These are phyloP conservation scores for Nannizziopsis barbatae DNA, from an alignment of 2,329 filamentous ascomycete genomes.

Conservation along the genomic window DNA sequence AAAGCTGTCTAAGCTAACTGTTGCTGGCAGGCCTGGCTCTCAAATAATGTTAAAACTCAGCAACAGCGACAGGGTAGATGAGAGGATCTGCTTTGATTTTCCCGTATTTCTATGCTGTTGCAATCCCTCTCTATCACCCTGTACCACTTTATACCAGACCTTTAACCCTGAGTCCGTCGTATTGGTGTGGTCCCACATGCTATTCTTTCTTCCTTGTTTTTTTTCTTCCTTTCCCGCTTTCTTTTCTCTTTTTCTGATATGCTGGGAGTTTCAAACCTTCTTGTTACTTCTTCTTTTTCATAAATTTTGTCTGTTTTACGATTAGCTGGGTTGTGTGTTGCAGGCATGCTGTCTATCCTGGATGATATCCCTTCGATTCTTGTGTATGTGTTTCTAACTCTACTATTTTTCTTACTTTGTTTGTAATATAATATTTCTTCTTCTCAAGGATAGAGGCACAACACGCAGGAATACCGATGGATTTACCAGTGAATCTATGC, in stretches of 20 bases:
- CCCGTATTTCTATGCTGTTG: too few species aligned
- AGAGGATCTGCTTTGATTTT: too few species aligned
- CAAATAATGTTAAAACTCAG: constrained; percentile 64
- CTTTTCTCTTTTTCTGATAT: constrained; percentile 21
- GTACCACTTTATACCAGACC: too few species aligned
- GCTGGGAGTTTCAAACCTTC: constrained; percentile 17
- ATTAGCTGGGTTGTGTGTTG: constrained; percentile 19
- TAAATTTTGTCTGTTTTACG: constrained; percentile 17
- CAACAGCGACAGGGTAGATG: constrained; percentile 28
- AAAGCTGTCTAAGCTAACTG: constrained; percentile 14
- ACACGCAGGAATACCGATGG: too few species aligned
- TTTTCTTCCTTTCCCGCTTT: constrained; percentile 32
- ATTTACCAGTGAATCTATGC: too few species aligned
- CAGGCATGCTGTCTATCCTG: not conserved
- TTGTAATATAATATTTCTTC: constrained; percentile 14
- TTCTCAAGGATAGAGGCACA: not conserved
- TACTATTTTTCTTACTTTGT: constrained; percentile 6
- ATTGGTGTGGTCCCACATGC: too few species aligned
- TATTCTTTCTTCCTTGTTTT: constrained; percentile 23
- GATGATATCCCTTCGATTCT: constrained; percentile 37
- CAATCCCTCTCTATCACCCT: too few species aligned
- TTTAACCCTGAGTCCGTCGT: too few species aligned
- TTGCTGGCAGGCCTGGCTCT: constrained; percentile 54
- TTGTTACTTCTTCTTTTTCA: constrained; percentile 5
- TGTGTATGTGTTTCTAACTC: constrained; percentile 3